These are phyloP conservation scores for Solanum hybrid DNA, from an alignment of 305 asterid genomes.

Conservation along the genomic window DNA sequence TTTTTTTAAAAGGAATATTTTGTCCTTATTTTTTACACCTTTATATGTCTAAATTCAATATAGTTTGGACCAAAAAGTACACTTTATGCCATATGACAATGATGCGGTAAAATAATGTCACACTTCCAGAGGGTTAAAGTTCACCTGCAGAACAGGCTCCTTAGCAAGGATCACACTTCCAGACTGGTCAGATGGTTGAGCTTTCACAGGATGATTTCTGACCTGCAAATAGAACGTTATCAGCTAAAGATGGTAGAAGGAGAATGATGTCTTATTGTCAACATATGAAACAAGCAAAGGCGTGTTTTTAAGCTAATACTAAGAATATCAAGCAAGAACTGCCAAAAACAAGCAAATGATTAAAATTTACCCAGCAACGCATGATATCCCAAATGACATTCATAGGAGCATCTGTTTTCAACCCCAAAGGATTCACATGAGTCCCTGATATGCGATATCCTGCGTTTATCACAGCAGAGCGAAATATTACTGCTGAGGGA, in stretches of 20 bases:
- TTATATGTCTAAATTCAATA: not conserved
- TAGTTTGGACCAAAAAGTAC: not conserved
- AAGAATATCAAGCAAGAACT: not conserved
- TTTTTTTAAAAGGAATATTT: not conserved
- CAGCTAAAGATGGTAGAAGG: not conserved
- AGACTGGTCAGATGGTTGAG: conserved; percentile 74
- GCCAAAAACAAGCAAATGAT: not conserved
- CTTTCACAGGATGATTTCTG: conserved; percentile 84
- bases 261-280: not conserved
- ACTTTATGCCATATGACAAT: not conserved
- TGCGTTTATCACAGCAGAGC: conserved; percentile 93
- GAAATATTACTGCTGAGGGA: conserved; percentile 85
- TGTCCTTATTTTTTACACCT: not conserved
- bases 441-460: conserved; percentile 95
- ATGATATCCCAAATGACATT: conserved; percentile 93
- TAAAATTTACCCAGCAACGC: conserved; percentile 87
- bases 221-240: conserved; percentile 34
- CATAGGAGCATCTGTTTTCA: conserved; percentile 97
- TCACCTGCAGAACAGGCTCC: conserved; percentile 82
- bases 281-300: not conserved
- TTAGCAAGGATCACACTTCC: conserved; percentile 82
- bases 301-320: not conserved
- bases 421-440: conserved; percentile 79
- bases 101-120: not conserved
- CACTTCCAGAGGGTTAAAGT: not conserved